A percentile compares a stretch with the other conserved stretches of the same genome.
Conservation (phyloP, 306 rosid genomes). For the Chamaecrista fasciculata region DNA sequence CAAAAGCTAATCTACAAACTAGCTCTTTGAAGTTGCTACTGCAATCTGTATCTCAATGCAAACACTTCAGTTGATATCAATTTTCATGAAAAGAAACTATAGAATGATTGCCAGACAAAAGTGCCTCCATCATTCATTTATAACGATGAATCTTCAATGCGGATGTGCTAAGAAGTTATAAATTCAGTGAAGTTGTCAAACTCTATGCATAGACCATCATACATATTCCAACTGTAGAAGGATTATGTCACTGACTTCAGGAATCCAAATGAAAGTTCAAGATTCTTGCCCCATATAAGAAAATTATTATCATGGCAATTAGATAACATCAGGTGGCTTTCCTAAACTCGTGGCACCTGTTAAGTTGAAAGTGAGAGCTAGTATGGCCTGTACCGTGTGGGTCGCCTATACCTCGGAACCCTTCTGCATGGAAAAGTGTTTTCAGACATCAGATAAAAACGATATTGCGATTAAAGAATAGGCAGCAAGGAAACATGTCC, state of each 20-base stretch:
- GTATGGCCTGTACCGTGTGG: slow-evolving; percentile 74
- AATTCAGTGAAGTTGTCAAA: background rate
- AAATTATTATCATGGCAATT: background rate
- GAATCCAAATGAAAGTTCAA: slow-evolving; percentile 15
- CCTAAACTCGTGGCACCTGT: slow-evolving; percentile 27
- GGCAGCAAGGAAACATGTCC: background rate
- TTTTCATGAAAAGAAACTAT: background rate
- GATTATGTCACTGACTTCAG: background rate
- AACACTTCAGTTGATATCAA: background rate
- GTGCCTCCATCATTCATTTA: background rate
- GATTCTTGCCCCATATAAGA: background rate
- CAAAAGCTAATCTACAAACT: background rate
- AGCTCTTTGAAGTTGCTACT: background rate
- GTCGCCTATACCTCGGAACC: slow-evolving; percentile 70
- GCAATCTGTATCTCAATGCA: background rate
- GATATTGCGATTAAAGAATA: background rate
- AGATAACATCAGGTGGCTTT: background rate
- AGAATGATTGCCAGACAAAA: background rate
- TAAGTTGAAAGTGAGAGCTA: slow-evolving; percentile 27
- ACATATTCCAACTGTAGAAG: background rate
- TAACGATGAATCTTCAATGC: background rate
- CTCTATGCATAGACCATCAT: slow-evolving; percentile 12
- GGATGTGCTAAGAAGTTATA: background rate
- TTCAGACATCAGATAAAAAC: background rate
- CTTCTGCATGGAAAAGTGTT: slow-evolving; percentile 49